Percentiles rank a stretch among this genome's conserved stretches.
phyloP scores from a whole-genome alignment of 768 basidiomycete genomes.

The Lentinus brumalis region DNA sequence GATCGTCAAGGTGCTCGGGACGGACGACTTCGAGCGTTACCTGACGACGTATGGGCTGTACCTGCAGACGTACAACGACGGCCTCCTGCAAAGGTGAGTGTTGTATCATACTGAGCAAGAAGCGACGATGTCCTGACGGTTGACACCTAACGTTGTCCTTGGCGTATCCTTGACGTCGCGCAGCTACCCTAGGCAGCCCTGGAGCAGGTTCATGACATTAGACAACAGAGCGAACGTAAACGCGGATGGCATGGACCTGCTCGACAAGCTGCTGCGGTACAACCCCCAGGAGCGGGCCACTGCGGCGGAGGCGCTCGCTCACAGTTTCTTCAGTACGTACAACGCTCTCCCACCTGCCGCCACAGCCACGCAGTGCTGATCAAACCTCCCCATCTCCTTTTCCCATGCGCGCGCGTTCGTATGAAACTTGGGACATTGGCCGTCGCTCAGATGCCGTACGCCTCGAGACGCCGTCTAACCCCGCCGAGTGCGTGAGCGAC shows the following conservation, averaged over 20 bases:
- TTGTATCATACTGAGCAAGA: no score
- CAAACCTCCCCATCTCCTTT: neutral
- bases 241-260: conserved; percentile 92
- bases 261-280: conserved; percentile 93
- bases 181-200: conserved; percentile 90
- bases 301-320: conserved; percentile 87
- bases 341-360: neutral
- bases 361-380: conserved; percentile 4
- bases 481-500: conserved; percentile 34
- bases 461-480: conserved; percentile 30
- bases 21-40: conserved; percentile 90
- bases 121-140: no score
- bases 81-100: conserved; percentile 77
- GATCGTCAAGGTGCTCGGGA: conserved; percentile 95
- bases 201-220: conserved; percentile 90
- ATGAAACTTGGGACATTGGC: neutral
- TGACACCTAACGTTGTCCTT: no score
- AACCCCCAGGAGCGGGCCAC: conserved; percentile 96
- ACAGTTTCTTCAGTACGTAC: conserved; percentile 81
- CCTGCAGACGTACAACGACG: conserved; percentile 90
- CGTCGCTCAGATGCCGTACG: conserved; percentile 28
- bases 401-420: neutral
- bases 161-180: neutral
- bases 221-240: conserved; percentile 94
- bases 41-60: conserved; percentile 93